Evolutionary conservation across 2,329 filamentous ascomycete species (phyloP).

Genomic region (Aotearoamyces nothofagi): DNA sequence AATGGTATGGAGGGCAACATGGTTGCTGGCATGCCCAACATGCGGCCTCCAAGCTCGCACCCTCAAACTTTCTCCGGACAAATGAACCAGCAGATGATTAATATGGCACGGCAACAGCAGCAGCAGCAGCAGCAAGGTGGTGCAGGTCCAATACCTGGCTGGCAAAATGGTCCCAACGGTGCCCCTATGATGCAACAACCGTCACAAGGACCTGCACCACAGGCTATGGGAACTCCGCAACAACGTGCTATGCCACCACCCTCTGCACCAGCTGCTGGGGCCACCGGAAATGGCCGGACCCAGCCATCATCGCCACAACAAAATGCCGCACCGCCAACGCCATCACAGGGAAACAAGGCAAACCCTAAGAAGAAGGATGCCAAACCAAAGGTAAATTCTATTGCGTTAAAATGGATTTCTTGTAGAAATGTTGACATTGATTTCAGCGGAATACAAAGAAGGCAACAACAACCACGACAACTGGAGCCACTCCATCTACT

Average conservation of each 20-base stretch:
- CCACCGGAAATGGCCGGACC: constrained; percentile 36
- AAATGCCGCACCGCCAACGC: constrained; percentile 59
- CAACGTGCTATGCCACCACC: constrained; percentile 57
- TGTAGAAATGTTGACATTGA: constrained; percentile 20
- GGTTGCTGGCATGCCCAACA: constrained; percentile 44
- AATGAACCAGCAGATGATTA: constrained; percentile 44
- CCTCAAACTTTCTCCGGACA: constrained; percentile 38
- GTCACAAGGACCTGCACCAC: constrained; percentile 21
- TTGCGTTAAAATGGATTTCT: constrained; percentile 18
- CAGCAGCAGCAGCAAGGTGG: constrained; percentile 21
- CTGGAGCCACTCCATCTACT: constrained; percentile 39
- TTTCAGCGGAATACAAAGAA: constrained; percentile 31
- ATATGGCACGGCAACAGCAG: constrained; percentile 36
- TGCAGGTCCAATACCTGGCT: constrained; percentile 8
- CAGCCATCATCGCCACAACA: constrained; percentile 48
- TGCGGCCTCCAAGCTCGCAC: constrained; percentile 56
- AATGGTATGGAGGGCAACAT: constrained; percentile 34
- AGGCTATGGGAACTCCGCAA: constrained; percentile 45
- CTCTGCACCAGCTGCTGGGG: constrained; percentile 34
- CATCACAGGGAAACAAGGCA: constrained; percentile 56
- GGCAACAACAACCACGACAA: constrained; percentile 45
- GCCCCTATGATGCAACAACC: constrained; percentile 31
- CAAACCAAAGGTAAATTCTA: constrained; percentile 47
- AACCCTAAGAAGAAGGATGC: constrained; percentile 72
- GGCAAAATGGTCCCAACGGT: constrained; percentile 20